Conservation (phyloP, 2,329 filamentous ascomycete species). For the Penicillium sp. region DNA sequence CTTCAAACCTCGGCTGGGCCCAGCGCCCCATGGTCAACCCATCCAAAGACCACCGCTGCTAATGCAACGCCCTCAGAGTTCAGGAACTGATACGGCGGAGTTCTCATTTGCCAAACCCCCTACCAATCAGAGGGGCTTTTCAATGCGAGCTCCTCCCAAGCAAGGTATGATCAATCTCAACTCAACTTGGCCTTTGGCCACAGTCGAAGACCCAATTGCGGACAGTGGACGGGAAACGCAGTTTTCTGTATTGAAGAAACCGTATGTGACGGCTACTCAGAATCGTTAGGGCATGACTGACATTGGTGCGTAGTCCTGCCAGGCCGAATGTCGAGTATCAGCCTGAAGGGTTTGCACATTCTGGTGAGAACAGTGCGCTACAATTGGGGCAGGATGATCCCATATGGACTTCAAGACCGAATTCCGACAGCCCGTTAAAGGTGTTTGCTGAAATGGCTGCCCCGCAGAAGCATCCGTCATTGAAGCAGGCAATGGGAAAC, state of each 20-base stretch:
- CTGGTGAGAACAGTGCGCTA: neutral
- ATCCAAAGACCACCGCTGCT: conserved; percentile 18
- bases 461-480: neutral
- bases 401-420: neutral
- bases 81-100: conserved; percentile 25
- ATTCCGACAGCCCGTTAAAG: neutral
- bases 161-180: conserved; percentile 1
- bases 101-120: conserved; percentile 38
- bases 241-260: neutral
- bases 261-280: neutral
- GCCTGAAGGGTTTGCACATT: neutral
- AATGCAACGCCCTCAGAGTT: conserved; percentile 33
- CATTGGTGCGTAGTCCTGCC: neutral
- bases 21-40: neutral
- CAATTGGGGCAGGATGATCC: neutral
- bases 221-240: neutral
- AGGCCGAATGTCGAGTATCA: neutral
- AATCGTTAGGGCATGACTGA: neutral
- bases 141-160: conserved; percentile 18
- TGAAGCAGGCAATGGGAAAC: neutral
- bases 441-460: no score
- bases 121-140: conserved; percentile 23
- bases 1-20: neutral
- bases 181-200: neutral
- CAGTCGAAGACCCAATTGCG: neutral